phyloP scores from a whole-genome alignment of 192 early-diverging fungal genomes.

The Haplosporangium gracile region DNA sequence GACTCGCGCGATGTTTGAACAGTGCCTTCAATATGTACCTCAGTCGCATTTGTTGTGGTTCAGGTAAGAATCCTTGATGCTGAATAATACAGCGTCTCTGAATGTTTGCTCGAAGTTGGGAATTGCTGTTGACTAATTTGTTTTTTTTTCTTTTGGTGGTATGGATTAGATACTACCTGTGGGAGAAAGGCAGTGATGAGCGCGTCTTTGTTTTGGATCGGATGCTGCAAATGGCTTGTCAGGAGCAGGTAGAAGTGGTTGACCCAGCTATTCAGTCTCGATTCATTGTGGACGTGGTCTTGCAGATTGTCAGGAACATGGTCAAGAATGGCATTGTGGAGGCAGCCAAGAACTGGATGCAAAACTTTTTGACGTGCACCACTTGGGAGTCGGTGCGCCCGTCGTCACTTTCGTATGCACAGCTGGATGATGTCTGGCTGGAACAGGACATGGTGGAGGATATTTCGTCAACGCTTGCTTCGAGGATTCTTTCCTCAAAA shows the following conservation, averaged over 20 bases:
- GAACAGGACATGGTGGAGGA: conserved; percentile 47
- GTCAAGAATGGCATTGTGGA: conserved; percentile 23
- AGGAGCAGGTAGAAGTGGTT: conserved; percentile 3
- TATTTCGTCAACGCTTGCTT: conserved; percentile 28
- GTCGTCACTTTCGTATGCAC: conserved; percentile 22
- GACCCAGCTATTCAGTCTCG: conserved; percentile 16
- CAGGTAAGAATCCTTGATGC: conserved; percentile 14
- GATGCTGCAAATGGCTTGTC: conserved; percentile 36
- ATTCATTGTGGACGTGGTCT: conserved; percentile 29
- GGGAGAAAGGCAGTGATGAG: conserved; percentile 22
- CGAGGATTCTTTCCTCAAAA: conserved; percentile 19
- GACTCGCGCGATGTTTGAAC: conserved; percentile 29
- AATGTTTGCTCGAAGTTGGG: background rate
- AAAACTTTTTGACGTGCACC: conserved; percentile 39
- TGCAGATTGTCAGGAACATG: conserved; percentile 34
- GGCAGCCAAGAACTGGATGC: conserved; percentile 46
- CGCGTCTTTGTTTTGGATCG: conserved; percentile 35
- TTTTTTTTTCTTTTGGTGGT: background rate
- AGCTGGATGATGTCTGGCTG: conserved; percentile 35
- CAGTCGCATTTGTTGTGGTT: conserved; percentile 32
- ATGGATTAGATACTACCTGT: conserved; percentile 26
- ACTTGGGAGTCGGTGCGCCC: conserved; percentile 26
- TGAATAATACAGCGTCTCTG: background rate
- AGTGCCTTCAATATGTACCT: conserved; percentile 17
- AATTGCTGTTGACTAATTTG: background rate